Evolutionary conservation across 345 rosid genomes (phyloP).

Genomic region (Raphanus raphanistrum): DNA sequence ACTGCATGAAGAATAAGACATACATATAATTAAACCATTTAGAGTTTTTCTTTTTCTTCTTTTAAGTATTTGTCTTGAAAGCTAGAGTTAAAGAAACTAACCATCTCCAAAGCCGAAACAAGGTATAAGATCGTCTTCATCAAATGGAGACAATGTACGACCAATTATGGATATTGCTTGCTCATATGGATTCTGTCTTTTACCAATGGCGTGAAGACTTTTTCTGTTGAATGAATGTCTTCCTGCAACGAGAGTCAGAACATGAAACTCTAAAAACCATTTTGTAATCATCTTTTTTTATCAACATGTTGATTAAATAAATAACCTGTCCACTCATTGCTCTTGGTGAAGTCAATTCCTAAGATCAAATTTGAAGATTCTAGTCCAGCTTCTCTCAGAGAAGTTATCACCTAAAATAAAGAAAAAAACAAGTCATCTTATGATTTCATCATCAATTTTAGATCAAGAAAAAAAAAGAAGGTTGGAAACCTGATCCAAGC

Average conservation of each 20-base stretch:
- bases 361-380: conserved; percentile 94
- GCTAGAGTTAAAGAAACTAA: conserved; percentile 38
- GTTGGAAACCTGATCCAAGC: conserved; percentile 67
- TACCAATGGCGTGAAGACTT: conserved; percentile 79
- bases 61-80: background rate
- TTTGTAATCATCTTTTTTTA: background rate
- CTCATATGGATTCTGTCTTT: conserved; percentile 74
- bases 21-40: conserved; percentile 11
- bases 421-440: background rate
- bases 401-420: conserved; percentile 55
- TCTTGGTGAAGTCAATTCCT: conserved; percentile 96
- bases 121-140: conserved; percentile 92
- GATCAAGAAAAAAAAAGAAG: conserved; percentile 2
- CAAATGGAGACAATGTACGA: conserved; percentile 78
- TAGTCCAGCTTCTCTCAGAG: conserved; percentile 67
- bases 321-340: conserved; percentile 97
- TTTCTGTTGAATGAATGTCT: conserved; percentile 68
- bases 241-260: conserved; percentile 44
- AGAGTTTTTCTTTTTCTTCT: background rate
- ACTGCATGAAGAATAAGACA: conserved; percentile 47
- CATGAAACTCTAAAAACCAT: background rate
- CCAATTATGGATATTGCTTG: conserved; percentile 96
- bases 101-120: conserved; percentile 99
- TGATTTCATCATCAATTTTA: background rate
- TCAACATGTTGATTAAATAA: conserved; percentile 34